These are phyloP conservation scores for Alternaria sp. DNA, from an alignment of 2,329 filamentous ascomycete genomes.

Conservation along the genomic window DNA sequence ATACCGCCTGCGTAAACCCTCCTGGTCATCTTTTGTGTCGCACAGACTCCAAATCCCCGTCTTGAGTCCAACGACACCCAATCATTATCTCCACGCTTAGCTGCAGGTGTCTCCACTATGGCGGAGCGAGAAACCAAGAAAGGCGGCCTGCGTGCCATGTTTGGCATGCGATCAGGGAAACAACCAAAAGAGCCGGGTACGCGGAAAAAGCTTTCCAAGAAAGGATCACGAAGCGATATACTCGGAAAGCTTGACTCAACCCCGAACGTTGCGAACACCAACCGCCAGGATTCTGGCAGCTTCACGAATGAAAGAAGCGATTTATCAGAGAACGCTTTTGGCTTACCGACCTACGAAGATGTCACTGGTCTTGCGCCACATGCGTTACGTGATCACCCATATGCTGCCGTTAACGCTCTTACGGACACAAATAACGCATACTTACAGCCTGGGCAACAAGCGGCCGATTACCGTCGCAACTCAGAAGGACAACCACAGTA, in stretches of 20 bases:
- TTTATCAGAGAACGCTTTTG: slow-evolving; percentile 10
- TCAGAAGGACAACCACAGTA: slow-evolving; percentile 37
- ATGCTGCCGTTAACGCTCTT: slow-evolving; percentile 20
- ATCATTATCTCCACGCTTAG: neutral
- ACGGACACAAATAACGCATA: slow-evolving; percentile 3
- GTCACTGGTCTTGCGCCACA: slow-evolving; percentile 13
- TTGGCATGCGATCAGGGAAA: slow-evolving; percentile 29
- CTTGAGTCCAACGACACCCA: neutral
- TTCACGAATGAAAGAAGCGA: slow-evolving; percentile 31
- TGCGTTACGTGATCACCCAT: slow-evolving; percentile 30
- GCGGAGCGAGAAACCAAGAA: slow-evolving; percentile 30
- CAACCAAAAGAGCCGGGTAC: slow-evolving; percentile 23
- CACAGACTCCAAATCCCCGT: neutral
- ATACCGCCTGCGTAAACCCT: neutral
- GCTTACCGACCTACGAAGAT: slow-evolving; percentile 25
- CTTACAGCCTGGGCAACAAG: slow-evolving; percentile 9
- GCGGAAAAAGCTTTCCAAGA: slow-evolving; percentile 38
- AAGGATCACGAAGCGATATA: slow-evolving; percentile 24
- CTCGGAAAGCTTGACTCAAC: slow-evolving; percentile 20
- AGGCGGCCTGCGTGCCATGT: slow-evolving; percentile 32
- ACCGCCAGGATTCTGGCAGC: slow-evolving; percentile 37
- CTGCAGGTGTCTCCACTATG: slow-evolving; percentile 20
- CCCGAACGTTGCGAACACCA: slow-evolving; percentile 17
- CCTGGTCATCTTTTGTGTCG: neutral
- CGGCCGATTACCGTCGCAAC: slow-evolving; percentile 35